Evolutionary conservation across 768 basidiomycete species (phyloP), one percentile per base, ranked within the genome.

Genomic region (Tulasnella calospora): DNA sequence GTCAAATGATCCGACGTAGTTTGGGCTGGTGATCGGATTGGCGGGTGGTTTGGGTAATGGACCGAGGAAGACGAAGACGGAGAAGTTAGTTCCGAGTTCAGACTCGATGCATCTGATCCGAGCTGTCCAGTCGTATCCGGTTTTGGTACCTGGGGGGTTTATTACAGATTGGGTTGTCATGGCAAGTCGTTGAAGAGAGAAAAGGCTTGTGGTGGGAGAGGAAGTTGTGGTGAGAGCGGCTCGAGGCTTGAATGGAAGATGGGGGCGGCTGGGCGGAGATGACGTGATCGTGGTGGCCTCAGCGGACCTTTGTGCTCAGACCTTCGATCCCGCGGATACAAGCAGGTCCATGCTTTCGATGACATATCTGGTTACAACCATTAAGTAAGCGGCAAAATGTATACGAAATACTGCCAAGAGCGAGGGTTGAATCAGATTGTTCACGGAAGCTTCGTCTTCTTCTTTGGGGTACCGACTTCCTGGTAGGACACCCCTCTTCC

Each of bases 111-210:
- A 73, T 41, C 71, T 27, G 36, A 73, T 41, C 19, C 71, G 71
- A 41, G 71, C 71, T n/a, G 40, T 73, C 71, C 71, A 73, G n/a
- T 73, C 71, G 71, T 73, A 73, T 36, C 40, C 40, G 17, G 19
- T 73, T 35, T 13, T 67, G 8, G 61, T 67, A 67, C 61, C 61
- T 15, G 61, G 7, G 10, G 61, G 61, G 7, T 30, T 35, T 67
- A 67, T 12, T 13, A 67, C 30, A 10, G 61, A 35, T 27, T 67
- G 61, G 61, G 30, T 67, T 23, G 61, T 17, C 30, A 35, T 67
- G 21, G 51, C n/a, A 9, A 67, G 33, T 67, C 3, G 15, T 44
- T 15, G 44, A 17, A 4, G 15, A 40, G 40, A 9, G 40, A 44
- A 44, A 17, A 5, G 19, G 27, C 19, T 67, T 33, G 61, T 33